Conservation (phyloP, 192 early-diverging fungal genomes). For the Podochytrium sp. region DNA sequence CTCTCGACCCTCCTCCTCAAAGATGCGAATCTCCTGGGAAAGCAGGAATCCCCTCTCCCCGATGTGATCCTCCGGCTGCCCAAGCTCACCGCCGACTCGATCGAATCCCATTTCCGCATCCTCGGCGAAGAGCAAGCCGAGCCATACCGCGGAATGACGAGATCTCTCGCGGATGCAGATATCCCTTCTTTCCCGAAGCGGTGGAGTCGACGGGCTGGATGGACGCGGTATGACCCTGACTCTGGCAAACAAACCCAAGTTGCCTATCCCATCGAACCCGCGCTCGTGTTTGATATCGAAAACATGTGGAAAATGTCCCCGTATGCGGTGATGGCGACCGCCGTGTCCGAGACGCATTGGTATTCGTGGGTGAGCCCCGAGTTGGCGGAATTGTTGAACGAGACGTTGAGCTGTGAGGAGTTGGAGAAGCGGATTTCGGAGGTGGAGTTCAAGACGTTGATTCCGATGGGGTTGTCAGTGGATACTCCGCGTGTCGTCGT, state of each 20-base stretch:
- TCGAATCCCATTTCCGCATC: slow-evolving; percentile 75
- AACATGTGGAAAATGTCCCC: slow-evolving; percentile 67
- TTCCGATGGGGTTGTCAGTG: slow-evolving; percentile 62
- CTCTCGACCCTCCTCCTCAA: slow-evolving; percentile 40
- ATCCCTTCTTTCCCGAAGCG: slow-evolving; percentile 20
- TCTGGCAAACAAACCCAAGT: slow-evolving; percentile 23
- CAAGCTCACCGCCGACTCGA: slow-evolving; percentile 28
- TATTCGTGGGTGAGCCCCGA: slow-evolving; percentile 93
- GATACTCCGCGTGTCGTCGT: slow-evolving; percentile 62
- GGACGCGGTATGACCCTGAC: slow-evolving; percentile 77
- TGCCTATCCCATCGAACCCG: slow-evolving; percentile 59
- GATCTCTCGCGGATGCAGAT: slow-evolving; percentile 49
- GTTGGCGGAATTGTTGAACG: slow-evolving; percentile 39
- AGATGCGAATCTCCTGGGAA: slow-evolving; percentile 58
- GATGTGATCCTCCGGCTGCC: slow-evolving; percentile 54
- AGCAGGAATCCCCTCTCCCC: slow-evolving; percentile 50
- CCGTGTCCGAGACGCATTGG: slow-evolving; percentile 76
- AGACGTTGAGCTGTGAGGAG: not conserved
- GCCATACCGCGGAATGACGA: slow-evolving; percentile 60
- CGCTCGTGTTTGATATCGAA: slow-evolving; percentile 88
- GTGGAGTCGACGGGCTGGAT: slow-evolving; percentile 58
- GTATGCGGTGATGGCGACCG: slow-evolving; percentile 82
- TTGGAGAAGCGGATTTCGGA: no score
- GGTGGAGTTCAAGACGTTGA: slow-evolving; percentile 46
- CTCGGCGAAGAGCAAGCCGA: slow-evolving; percentile 71